Conservation (phyloP, 352 stramenopile species). For the Phytophthora agathidicida region DNA sequence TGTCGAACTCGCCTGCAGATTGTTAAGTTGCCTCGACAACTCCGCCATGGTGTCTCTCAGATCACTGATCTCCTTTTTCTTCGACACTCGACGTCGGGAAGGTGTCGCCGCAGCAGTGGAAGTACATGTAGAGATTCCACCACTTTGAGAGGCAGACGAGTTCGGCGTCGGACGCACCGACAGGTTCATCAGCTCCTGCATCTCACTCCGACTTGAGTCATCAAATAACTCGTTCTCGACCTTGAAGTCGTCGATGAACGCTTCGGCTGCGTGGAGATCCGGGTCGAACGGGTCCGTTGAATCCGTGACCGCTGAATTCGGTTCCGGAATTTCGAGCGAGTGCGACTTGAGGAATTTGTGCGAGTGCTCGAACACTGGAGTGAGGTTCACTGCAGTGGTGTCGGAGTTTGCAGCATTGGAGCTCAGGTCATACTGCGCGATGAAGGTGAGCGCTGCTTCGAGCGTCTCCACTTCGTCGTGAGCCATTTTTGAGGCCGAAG, state of each 20-base stretch:
- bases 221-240: slow-evolving; percentile 23
- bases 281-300: slow-evolving; percentile 5
- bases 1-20: slow-evolving; percentile 18
- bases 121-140: neutral
- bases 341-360: slow-evolving; percentile 23
- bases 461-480: slow-evolving; percentile 32
- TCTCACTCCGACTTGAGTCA: neutral
- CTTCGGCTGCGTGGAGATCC: slow-evolving; percentile 18
- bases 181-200: slow-evolving; percentile 3
- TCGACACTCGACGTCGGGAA: slow-evolving; percentile 2
- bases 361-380: slow-evolving; percentile 19
- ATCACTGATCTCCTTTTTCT: slow-evolving; percentile 39
- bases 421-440: slow-evolving; percentile 27
- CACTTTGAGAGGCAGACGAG: neutral
- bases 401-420: neutral
- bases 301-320: too few relatives aligned
- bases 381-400: slow-evolving; percentile 13
- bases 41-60: slow-evolving; percentile 28
- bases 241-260: slow-evolving; percentile 23
- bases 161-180: neutral
- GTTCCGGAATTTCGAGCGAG: slow-evolving; percentile 21
- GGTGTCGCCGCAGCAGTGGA: neutral
- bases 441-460: slow-evolving; percentile 28
- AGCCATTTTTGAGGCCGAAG: slow-evolving; percentile 18
- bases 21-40: slow-evolving; percentile 29